phyloP scores from a whole-genome alignment of 1,284 basidiomycete genomes.

The Xerocomus amazonicus region DNA sequence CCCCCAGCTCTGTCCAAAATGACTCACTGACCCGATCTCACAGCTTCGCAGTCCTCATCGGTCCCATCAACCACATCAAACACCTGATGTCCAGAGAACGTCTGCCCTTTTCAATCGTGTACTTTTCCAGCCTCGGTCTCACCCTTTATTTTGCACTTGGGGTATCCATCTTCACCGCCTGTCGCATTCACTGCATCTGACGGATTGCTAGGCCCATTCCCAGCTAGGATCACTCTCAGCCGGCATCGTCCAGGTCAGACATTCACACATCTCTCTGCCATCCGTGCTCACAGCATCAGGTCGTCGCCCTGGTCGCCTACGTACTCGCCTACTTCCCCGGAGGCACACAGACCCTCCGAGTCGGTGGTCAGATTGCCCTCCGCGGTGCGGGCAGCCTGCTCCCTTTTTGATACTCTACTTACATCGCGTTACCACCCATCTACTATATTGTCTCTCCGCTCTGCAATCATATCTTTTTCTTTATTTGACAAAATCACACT shows the following conservation, averaged over 20 bases:
- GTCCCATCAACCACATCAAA: slow-evolving; percentile 84
- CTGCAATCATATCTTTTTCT: neutral
- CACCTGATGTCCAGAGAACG: slow-evolving; percentile 84
- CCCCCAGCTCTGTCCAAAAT: neutral
- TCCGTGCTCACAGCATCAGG: slow-evolving; percentile 37
- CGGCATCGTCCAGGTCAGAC: slow-evolving; percentile 68
- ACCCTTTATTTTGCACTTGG: slow-evolving; percentile 89
- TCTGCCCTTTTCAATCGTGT: slow-evolving; percentile 83
- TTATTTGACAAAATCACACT: neutral
- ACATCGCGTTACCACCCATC: neutral
- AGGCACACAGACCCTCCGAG: slow-evolving; percentile 73
- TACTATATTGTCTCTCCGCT: neutral
- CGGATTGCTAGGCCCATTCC: slow-evolving; percentile 58
- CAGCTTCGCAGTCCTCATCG: slow-evolving; percentile 83
- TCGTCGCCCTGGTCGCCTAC: slow-evolving; percentile 81
- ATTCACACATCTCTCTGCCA: neutral
- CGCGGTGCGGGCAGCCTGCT: slow-evolving; percentile 78
- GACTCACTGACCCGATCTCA: neutral
- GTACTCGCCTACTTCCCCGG: slow-evolving; percentile 91
- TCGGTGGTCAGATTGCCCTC: slow-evolving; percentile 79
- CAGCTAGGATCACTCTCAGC: slow-evolving; percentile 81
- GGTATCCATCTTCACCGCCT: slow-evolving; percentile 41
- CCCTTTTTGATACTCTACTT: slow-evolving; percentile 50
- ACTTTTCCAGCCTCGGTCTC: slow-evolving; percentile 75
- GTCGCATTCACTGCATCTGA: neutral